These are phyloP conservation scores for Coemansia sp. DNA, from an alignment of 192 early-diverging fungal species.

Conservation along the genomic window DNA sequence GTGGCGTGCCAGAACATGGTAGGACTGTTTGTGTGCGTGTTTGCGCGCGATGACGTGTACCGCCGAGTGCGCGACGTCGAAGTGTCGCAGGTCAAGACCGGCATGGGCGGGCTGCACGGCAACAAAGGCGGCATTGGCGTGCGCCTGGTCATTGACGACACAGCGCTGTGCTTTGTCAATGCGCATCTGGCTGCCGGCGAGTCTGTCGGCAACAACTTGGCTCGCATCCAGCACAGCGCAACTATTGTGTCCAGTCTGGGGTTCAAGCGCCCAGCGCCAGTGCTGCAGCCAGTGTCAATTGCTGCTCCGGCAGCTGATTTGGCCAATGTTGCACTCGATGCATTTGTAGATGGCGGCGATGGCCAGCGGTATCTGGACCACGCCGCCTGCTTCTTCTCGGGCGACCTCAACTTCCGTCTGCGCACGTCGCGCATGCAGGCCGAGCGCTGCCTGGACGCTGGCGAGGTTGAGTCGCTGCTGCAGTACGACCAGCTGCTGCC, in stretches of 20 bases:
- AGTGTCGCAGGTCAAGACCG: constrained; percentile 85
- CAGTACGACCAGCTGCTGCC: constrained; percentile 65
- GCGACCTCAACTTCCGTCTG: constrained; percentile 96
- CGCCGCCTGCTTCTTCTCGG: constrained; percentile 71
- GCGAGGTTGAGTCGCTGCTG: constrained; percentile 61
- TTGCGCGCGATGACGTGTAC: constrained; percentile 64
- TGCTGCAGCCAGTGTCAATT: background rate
- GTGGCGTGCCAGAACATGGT: constrained; percentile 81
- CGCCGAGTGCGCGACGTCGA: constrained; percentile 59
- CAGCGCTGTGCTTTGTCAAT: constrained; percentile 84
- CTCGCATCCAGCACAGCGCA: constrained; percentile 69
- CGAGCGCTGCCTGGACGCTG: constrained; percentile 54
- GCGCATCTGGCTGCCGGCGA: constrained; percentile 93
- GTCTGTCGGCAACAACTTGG: constrained; percentile 65
- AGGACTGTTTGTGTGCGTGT: constrained; percentile 86
- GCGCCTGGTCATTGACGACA: constrained; percentile 77
- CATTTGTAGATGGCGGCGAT: constrained; percentile 74
- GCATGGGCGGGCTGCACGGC: constrained; percentile 79
- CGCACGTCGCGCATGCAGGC: constrained; percentile 68
- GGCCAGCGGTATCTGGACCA: constrained; percentile 82
- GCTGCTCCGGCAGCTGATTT: constrained; percentile 62
- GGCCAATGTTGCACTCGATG: constrained; percentile 53
- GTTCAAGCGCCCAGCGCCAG: constrained; percentile 22
- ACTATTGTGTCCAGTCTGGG: constrained; percentile 53
- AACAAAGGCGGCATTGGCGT: constrained; percentile 93